A percentile compares a stretch with the other conserved stretches of the same genome.
phyloP scores from a whole-genome alignment of 2,329 filamentous ascomycete species.

The Setomelanomma holmii region DNA sequence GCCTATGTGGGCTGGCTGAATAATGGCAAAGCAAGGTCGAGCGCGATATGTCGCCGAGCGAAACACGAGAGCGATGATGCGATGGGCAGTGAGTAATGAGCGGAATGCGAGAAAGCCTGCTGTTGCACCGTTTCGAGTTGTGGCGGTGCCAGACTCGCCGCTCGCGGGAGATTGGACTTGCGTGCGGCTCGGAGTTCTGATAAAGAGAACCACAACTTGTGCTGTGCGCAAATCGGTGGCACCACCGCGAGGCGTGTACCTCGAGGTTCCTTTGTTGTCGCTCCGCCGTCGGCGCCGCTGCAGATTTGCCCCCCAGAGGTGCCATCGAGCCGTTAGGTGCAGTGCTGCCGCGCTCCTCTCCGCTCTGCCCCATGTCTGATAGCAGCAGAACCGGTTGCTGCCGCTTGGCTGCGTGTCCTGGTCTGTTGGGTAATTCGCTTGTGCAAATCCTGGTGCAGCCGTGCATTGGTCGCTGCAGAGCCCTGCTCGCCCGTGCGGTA shows the following conservation, averaged over 20 bases:
- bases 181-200: slow-evolving; percentile 12
- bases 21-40: too few relatives aligned
- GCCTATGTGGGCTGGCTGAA: neutral
- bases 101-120: neutral
- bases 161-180: slow-evolving; percentile 22
- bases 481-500: slow-evolving; percentile 9
- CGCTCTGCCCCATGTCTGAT: slow-evolving; percentile 9
- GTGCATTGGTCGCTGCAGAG: slow-evolving; percentile 16
- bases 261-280: slow-evolving; percentile 21
- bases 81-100: slow-evolving; percentile 10
- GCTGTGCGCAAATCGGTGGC: slow-evolving; percentile 9
- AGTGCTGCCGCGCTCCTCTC: slow-evolving; percentile 12
- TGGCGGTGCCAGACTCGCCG: slow-evolving; percentile 30
- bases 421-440: slow-evolving; percentile 9
- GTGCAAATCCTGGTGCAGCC: slow-evolving; percentile 26
- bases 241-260: slow-evolving; percentile 15
- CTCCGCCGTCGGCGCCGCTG: slow-evolving; percentile 19
- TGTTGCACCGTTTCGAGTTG: slow-evolving; percentile 31
- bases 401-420: slow-evolving; percentile 32
- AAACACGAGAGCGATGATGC: neutral
- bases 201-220: slow-evolving; percentile 23
- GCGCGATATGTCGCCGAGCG: neutral
- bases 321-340: neutral
- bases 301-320: neutral
- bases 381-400: slow-evolving; percentile 32